Evolutionary conservation across 1,284 basidiomycete genomes (phyloP), one percentile per base, ranked within the genome.

Genomic region (Rhodotorula sp.): DNA sequence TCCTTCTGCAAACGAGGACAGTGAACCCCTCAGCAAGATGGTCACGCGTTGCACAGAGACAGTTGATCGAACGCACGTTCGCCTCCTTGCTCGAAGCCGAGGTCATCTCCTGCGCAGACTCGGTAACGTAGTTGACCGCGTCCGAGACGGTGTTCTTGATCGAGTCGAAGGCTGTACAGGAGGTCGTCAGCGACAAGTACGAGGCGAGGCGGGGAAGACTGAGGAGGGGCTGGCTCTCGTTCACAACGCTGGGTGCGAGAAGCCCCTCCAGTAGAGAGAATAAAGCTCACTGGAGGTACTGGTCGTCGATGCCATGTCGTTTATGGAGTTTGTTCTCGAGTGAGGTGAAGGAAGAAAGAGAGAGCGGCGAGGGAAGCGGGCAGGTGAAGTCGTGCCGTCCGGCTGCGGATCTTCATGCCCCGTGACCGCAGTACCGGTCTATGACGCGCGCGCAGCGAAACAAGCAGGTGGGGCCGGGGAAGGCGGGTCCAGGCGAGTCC

Each of bases 71-170:
- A 56, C 55, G 41, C 55, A 56, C 55, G 71, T 72, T 72, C 21
- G 10, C 60, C 62, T 71, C 68, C 68, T 73, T 70, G 19, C 48
- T 58, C 3, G 72, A n/a, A 3, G 19, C 52, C 8, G 68, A 45
- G 41, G 61, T 55, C 56, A 42, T 41, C 46, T 60, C 68, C 49
- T 64, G 52, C 25, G 63, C 68, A 10, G 72, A 58, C 66, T 73
- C 72, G 23, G 58, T 25, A 25, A 62, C 72, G 70, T 72, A 34
- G 34, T 34, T 34, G 34, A 34, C 34, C 0, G 70, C 70, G 66
- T 72, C 65, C 27, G 60, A 54, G 46, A 69, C n/a, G 27, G 71
- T 69, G 67, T 73, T 64, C 23, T 27, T 25, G 55, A 73, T 65
- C 2, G 65, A 67, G 9, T 59, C 65, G 23, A 34, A 34, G 34